A percentile compares a stretch with the other conserved stretches of the same genome.
These are phyloP conservation scores for Dimocarpus longan DNA, from an alignment of 345 rosid genomes.

Conservation along the genomic window DNA sequence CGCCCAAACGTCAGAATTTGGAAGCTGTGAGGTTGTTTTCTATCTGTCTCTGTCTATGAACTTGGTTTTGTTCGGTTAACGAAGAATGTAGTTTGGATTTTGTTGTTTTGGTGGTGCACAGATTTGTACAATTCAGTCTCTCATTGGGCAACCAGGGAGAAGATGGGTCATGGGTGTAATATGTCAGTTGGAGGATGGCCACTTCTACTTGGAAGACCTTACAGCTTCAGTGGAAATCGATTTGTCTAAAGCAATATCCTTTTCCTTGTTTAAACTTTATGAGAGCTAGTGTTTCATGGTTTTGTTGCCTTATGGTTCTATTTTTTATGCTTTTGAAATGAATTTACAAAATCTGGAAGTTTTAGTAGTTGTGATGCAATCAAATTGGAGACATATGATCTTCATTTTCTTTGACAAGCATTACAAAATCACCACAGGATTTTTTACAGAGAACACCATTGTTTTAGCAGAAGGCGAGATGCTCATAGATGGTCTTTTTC, in stretches of 20 bases:
- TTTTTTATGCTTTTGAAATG: neutral
- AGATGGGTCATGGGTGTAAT: conserved; percentile 97
- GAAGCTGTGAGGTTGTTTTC: conserved; percentile 67
- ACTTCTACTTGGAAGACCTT: conserved; percentile 90
- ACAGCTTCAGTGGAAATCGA: conserved; percentile 89
- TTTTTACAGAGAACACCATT: conserved; percentile 88
- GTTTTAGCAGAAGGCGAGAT: conserved; percentile 93
- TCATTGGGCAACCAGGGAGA: conserved; percentile 69
- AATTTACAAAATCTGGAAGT: conserved; percentile 4
- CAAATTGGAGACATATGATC: neutral
- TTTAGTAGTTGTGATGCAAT: neutral
- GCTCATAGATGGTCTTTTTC: conserved; percentile 73
- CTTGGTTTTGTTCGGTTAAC: conserved; percentile 9
- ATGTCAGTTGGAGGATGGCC: conserved; percentile 97
- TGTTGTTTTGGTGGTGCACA: conserved; percentile 30
- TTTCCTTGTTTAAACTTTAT: conserved; percentile 22
- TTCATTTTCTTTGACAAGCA: conserved; percentile 55
- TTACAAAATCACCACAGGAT: conserved; percentile 87
- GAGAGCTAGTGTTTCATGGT: neutral
- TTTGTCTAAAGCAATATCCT: conserved; percentile 97
- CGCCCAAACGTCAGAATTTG: conserved; percentile 53
- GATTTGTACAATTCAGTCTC: conserved; percentile 86
- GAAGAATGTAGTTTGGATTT: conserved; percentile 8
- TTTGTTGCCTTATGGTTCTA: neutral
- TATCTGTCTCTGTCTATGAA: neutral